A percentile compares a stretch with the other conserved stretches of the same genome.
Conservation (phyloP, 129 eudicot species). For the Tanacetum coccineum region DNA sequence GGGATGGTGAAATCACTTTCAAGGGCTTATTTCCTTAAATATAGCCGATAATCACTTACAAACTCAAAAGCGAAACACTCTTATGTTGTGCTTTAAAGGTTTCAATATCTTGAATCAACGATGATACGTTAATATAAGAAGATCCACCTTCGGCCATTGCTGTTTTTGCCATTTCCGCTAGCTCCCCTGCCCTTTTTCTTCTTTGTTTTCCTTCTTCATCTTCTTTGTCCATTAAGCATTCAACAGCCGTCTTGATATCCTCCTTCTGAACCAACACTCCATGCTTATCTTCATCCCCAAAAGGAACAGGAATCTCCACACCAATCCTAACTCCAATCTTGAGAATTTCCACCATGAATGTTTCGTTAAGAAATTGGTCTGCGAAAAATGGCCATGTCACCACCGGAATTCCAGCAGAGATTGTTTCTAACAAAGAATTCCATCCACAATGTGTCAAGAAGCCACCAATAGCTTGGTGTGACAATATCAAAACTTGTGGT, state of each 20-base stretch:
- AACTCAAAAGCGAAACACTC: no score
- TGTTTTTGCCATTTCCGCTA: conserved; percentile 48
- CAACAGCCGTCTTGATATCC: conserved; percentile 24
- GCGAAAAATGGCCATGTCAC: neutral
- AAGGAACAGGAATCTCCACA: conserved; percentile 9
- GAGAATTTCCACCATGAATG: neutral
- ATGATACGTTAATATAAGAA: conserved; percentile 33
- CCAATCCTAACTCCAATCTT: conserved; percentile 9
- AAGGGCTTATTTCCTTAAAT: no score
- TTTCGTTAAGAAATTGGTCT: neutral
- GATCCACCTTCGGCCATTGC: conserved; percentile 61
- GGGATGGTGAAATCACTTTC: no score
- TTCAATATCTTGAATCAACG: conserved; percentile 39
- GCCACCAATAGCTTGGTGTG: neutral
- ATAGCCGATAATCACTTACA: no score
- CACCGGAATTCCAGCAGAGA: neutral
- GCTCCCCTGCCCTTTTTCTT: conserved; percentile 35
- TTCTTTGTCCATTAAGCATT: conserved; percentile 33
- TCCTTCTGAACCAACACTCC: conserved; percentile 5
- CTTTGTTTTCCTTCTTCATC: conserved; percentile 36
- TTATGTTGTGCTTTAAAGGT: no score
- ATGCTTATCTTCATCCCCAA: neutral
- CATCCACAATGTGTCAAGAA: neutral
- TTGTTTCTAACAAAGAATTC: neutral
- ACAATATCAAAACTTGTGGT: neutral